Base-by-base conservation (phyloP, 176 grass and related monocot species). In the Paspalum vaginatum region DNA sequence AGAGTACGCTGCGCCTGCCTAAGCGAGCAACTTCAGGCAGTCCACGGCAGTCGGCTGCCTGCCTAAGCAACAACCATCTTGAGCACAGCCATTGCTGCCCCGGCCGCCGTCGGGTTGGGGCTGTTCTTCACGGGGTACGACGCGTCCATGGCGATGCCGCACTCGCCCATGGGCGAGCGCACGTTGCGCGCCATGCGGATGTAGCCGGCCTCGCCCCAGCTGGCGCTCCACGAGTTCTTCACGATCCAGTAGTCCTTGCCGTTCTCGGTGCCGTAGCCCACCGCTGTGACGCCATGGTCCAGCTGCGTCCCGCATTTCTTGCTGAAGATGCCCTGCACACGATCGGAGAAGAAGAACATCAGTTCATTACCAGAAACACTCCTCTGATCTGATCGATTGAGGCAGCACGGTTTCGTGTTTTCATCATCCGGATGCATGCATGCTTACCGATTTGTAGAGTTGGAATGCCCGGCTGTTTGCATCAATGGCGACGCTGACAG, bases 131-230 rank as follows among this genome's bases (percentile, higher is more conserved):
- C 41, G 0, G 89, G 92, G 64, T 94, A 94, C 0, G 89, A 91
- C 7, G 86, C 37, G 48, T 79, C 57, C 86, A 94, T 89, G 39
- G 86, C 80, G 42, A 91, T 94, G 11, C 92, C 86, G 21, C 92
- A 94, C 59, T 87, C 85, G 39, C 92, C 92, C 47, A 2, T 20
- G 16, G 24, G 16, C 48, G 2, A 2, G 0, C 0, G 1, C 69
- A 91, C 63, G 39, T 84, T 86, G 54, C 88, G 91, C 18, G 65
- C 41, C 55, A 94, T 86, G 45, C 82, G 76, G 26, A 88, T 61
- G 75, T 88, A 94, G 45, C 91, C 91, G 8, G 26, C 40, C 65
- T 94, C 91, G 6, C 91, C 91, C 91, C 91, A 94, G 2, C 41
- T n/a, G 0, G 1, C 12, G 0, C 91, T 76, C 91, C 88, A 88